phyloP scores from a whole-genome alignment of 2,329 filamentous ascomycete genomes.

The Calonectria hongkongensis region DNA sequence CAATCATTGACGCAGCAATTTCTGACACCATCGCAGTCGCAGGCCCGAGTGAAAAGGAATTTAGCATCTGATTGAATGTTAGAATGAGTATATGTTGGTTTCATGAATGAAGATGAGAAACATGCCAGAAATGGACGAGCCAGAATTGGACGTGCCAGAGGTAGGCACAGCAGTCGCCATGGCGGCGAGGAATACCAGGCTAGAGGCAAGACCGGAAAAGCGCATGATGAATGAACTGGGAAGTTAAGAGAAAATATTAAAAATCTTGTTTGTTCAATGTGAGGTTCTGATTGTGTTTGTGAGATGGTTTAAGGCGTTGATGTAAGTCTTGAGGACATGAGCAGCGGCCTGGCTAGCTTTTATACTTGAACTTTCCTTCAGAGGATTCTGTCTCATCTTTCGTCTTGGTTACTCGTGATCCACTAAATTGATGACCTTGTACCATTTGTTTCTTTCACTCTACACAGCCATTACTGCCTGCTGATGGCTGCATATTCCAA shows the following conservation, averaged over 20 bases:
- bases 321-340: background rate
- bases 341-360: background rate
- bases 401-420: background rate
- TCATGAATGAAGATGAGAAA: background rate
- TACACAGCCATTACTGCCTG: background rate
- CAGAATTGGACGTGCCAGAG: background rate
- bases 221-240: background rate
- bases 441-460: background rate
- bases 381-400: background rate
- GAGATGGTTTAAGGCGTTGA: background rate
- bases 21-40: background rate
- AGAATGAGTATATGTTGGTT: background rate
- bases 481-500: conserved; percentile 5
- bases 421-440: background rate
- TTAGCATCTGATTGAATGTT: background rate
- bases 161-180: background rate
- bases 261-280: background rate
- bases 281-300: background rate
- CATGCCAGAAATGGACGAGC: background rate
- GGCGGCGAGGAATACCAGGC: background rate
- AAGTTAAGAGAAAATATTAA: background rate
- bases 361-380: background rate
- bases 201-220: background rate
- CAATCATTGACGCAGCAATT: background rate
- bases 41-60: background rate